Conservation (phyloP, 2,329 filamentous ascomycete genomes). For the Rhexocercosporidium sp. region DNA sequence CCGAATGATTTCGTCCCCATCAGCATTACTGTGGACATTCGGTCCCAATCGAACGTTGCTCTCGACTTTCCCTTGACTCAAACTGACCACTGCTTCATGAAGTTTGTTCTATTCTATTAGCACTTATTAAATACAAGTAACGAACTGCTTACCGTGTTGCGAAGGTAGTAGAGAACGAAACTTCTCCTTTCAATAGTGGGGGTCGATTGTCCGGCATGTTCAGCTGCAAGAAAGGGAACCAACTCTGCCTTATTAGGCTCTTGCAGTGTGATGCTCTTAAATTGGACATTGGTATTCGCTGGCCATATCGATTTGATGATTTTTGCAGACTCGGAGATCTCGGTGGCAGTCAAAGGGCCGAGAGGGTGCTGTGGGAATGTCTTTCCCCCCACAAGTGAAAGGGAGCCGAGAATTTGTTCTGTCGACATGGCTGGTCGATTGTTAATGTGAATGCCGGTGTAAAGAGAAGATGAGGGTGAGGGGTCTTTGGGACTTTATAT, state of each 20-base stretch:
- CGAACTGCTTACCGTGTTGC: constrained; percentile 58
- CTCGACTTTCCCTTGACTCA: constrained; percentile 56
- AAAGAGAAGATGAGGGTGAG: neutral
- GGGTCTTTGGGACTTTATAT: neutral
- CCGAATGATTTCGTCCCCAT: constrained; percentile 63
- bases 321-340: constrained; percentile 57
- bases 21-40: constrained; percentile 62
- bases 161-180: constrained; percentile 63
- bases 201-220: constrained; percentile 48
- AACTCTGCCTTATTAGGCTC: constrained; percentile 61
- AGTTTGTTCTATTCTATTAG: constrained; percentile 58
- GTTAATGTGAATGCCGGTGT: neutral
- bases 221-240: constrained; percentile 55
- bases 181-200: constrained; percentile 54
- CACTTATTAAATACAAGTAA: neutral
- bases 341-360: constrained; percentile 60
- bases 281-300: constrained; percentile 58
- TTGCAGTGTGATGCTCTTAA: constrained; percentile 65
- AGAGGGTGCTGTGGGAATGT: constrained; percentile 56
- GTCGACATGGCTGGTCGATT: constrained; percentile 29
- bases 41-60: constrained; percentile 62
- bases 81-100: constrained; percentile 62
- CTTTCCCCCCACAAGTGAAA: constrained; percentile 36
- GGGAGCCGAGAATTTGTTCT: constrained; percentile 34
- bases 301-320: constrained; percentile 62